These are phyloP conservation scores for Gleditsia sinensis DNA, from an alignment of 306 rosid species.

Conservation along the genomic window DNA sequence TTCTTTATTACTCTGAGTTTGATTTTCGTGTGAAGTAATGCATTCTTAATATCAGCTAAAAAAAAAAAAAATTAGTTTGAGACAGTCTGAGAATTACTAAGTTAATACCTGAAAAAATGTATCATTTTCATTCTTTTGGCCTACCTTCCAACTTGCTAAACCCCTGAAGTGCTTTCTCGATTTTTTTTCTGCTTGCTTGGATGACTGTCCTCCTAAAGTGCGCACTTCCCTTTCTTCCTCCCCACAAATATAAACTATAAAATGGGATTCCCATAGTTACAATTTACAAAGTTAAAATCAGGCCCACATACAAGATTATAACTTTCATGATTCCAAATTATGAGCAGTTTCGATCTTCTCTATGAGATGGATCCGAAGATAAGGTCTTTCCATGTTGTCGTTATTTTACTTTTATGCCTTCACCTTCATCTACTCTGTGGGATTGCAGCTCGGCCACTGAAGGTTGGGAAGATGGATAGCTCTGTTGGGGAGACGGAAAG, in stretches of 20 bases:
- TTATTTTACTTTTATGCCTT: conserved; percentile 31
- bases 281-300: not conserved
- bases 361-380: conserved; percentile 25
- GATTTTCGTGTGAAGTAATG: too few species aligned
- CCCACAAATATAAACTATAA: conserved; percentile 2
- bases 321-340: conserved; percentile 1
- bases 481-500: not conserved
- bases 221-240: not conserved
- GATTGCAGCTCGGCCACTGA: conserved; percentile 33
- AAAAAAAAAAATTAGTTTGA: too few species aligned
- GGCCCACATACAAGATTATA: not conserved
- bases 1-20: too few species aligned
- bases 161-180: not conserved
- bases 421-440: conserved; percentile 13
- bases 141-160: not conserved
- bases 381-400: conserved; percentile 2
- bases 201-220: conserved; percentile 17
- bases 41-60: too few species aligned
- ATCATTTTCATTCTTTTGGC: conserved; percentile 24
- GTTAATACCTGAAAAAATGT: too few species aligned
- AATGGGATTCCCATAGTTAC: conserved; percentile 16
- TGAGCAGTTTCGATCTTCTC: not conserved
- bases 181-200: conserved; percentile 6
- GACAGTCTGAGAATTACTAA: too few species aligned
- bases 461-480: not conserved